Evolutionary conservation across 2,329 filamentous ascomycete species (phyloP).

Genomic region (Alternaria incomplexa): DNA sequence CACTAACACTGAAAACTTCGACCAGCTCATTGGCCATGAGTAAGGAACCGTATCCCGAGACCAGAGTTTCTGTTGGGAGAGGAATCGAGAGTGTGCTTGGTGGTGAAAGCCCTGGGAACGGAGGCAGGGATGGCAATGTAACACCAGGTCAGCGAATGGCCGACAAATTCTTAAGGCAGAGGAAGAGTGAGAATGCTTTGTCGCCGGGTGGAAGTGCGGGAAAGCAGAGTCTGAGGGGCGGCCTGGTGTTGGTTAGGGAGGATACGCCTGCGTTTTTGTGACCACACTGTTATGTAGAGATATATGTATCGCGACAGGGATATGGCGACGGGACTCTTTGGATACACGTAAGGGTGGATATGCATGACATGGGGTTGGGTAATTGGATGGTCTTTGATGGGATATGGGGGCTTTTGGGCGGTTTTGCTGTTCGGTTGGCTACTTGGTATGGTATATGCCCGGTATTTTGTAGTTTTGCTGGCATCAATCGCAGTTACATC

Average conservation of each 20-base stretch:
- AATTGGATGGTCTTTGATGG: neutral
- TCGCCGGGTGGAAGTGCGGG: neutral
- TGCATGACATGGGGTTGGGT: neutral
- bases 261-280: constrained; percentile 34
- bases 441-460: neutral
- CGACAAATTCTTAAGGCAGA: constrained; percentile 34
- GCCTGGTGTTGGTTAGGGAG: constrained; percentile 18
- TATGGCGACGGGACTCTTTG: neutral
- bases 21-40: constrained; percentile 22
- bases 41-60: constrained; percentile 21
- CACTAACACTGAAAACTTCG: constrained; percentile 7
- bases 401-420: neutral
- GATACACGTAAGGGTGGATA: neutral
- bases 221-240: constrained; percentile 9
- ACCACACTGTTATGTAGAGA: neutral
- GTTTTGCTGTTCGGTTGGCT: neutral
- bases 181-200: constrained; percentile 15
- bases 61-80: constrained; percentile 5
- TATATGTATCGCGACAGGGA: neutral
- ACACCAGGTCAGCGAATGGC: constrained; percentile 43
- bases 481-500: neutral
- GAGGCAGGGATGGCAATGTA: constrained; percentile 14
- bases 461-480: neutral
- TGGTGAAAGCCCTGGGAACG: neutral
- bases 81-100: constrained; percentile 17